Conservation (phyloP, 179 eudicot species). For the Silene vulgaris region DNA sequence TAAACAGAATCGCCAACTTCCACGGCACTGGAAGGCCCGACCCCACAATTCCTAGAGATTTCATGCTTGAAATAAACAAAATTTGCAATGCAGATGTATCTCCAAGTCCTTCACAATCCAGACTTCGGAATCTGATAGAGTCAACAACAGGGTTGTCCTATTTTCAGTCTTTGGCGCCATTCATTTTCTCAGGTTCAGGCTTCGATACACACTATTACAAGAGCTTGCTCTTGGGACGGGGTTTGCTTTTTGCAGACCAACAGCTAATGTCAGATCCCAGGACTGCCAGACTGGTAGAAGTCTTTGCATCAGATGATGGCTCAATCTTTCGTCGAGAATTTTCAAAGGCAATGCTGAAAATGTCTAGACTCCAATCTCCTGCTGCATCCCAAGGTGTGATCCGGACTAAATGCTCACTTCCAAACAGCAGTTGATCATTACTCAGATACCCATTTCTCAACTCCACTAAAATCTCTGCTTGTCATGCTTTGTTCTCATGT, state of each 20-base stretch:
- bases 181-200: slow-evolving; percentile 31
- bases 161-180: slow-evolving; percentile 26
- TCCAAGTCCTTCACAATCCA: slow-evolving; percentile 30
- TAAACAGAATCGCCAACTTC: slow-evolving; percentile 31
- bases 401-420: slow-evolving; percentile 32
- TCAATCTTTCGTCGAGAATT: slow-evolving; percentile 36
- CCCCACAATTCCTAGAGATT: slow-evolving; percentile 32
- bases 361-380: slow-evolving; percentile 32
- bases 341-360: slow-evolving; percentile 38
- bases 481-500: no score
- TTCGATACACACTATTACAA: slow-evolving; percentile 38
- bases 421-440: slow-evolving; percentile 16
- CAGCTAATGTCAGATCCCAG: slow-evolving; percentile 38
- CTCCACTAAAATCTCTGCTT: neutral
- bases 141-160: slow-evolving; percentile 24
- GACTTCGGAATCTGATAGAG: slow-evolving; percentile 26
- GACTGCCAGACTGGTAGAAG: slow-evolving; percentile 38
- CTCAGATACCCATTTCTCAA: neutral
- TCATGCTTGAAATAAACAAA: slow-evolving; percentile 24
- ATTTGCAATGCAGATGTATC: slow-evolving; percentile 30
- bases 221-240: slow-evolving; percentile 40
- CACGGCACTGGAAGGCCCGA: slow-evolving; percentile 33
- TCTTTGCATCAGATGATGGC: slow-evolving; percentile 42
- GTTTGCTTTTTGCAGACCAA: slow-evolving; percentile 42
- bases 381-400: slow-evolving; percentile 34